Percentiles rank a stretch among this genome's conserved stretches.
Evolutionary conservation across 1,139 yeast species (phyloP).

Genomic region (Neolecta irregularis): DNA sequence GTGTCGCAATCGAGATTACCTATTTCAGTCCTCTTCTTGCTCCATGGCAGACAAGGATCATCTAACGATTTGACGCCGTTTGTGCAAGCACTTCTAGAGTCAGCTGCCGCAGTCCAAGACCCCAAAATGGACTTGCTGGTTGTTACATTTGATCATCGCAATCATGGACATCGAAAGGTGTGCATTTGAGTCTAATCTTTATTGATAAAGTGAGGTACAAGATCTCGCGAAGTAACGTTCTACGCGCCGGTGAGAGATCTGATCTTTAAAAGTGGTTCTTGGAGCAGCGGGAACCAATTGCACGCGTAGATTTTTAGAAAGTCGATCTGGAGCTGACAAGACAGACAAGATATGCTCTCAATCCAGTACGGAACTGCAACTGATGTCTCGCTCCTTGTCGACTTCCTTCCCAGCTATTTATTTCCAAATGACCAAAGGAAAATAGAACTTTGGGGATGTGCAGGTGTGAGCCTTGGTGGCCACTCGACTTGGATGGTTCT

Average conservation of each 20-base stretch:
- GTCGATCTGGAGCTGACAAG: constrained; percentile 8
- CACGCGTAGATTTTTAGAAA: no score
- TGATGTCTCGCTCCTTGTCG: constrained; percentile 36
- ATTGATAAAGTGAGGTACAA: constrained; percentile 6
- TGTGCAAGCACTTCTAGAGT: constrained; percentile 1
- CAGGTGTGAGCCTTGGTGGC: constrained; percentile 50
- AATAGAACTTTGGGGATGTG: constrained; percentile 25
- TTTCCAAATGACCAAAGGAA: constrained; percentile 22
- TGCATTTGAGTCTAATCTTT: constrained; percentile 15
- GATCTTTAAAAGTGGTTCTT: not conserved
- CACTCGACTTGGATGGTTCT: constrained; percentile 32
- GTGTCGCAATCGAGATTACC: constrained; percentile 5
- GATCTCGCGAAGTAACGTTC: no score
- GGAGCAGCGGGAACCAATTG: not conserved
- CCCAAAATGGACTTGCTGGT: constrained; percentile 23
- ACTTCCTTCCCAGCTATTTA: constrained; percentile 33
- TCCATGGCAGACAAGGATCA: constrained; percentile 10
- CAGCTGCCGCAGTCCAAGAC: constrained; percentile 7
- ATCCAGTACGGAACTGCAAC: constrained; percentile 31
- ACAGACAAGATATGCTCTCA: constrained; percentile 35
- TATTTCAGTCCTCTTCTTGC: constrained; percentile 10
- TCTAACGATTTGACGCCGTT: not conserved
- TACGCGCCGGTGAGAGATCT: not conserved
- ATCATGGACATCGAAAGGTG: constrained; percentile 41
- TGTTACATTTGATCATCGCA: constrained; percentile 42